These are phyloP conservation scores for Closterium sp. DNA, from an alignment of 139 green algal species.

Conservation along the genomic window DNA sequence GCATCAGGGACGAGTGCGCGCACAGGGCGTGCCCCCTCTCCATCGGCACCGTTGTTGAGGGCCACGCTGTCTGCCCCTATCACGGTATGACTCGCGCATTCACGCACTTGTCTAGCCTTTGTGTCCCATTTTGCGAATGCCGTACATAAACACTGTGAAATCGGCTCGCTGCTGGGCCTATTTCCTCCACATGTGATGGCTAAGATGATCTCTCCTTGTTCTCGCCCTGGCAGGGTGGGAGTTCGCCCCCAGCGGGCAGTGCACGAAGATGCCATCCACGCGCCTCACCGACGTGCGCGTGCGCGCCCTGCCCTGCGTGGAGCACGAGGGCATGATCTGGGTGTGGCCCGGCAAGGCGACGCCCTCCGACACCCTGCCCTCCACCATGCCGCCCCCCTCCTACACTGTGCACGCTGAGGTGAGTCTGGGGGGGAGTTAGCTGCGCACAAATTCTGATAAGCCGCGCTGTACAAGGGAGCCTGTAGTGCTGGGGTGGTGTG, in stretches of 20 bases:
- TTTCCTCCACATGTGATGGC: not conserved
- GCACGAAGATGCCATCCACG: constrained; percentile 90
- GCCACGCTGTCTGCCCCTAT: constrained; percentile 78
- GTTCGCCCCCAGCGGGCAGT: constrained; percentile 76
- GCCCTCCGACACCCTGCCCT: constrained; percentile 45
- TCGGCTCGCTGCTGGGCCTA: not conserved
- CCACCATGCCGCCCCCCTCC: constrained; percentile 62
- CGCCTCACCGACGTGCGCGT: constrained; percentile 64
- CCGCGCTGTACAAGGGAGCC: not conserved
- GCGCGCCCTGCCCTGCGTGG: constrained; percentile 67
- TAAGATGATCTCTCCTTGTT: not conserved
- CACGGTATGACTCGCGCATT: constrained; percentile 58
- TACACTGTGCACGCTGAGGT: constrained; percentile 84
- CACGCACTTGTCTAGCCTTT: not conserved
- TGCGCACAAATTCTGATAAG: not conserved
- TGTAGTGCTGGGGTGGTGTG: not conserved
- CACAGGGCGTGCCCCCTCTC: constrained; percentile 93
- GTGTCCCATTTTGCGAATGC: not conserved
- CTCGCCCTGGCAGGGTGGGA: constrained; percentile 67
- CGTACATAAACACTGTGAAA: not conserved
- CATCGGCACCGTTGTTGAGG: constrained; percentile 70
- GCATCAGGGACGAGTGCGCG: constrained; percentile 87
- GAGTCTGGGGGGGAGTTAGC: not conserved
- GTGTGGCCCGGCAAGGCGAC: constrained; percentile 48
- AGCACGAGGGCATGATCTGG: constrained; percentile 92